Percentiles rank a stretch among this genome's conserved stretches.
phyloP scores from a whole-genome alignment of 176 grass and related monocot species.

The Zoysia pacifica region DNA sequence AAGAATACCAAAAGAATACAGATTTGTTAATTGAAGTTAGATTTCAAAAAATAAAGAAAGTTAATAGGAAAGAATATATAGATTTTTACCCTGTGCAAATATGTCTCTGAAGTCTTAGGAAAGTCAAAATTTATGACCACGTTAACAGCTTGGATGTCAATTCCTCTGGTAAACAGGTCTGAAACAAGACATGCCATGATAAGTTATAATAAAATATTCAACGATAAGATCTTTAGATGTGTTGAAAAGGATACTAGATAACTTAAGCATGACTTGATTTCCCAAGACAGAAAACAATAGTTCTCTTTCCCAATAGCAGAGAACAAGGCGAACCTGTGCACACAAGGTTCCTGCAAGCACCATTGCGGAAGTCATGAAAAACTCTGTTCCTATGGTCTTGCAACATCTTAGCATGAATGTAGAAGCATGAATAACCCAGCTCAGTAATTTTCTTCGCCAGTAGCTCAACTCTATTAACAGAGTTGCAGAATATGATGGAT shows the following conservation, averaged over 20 bases:
- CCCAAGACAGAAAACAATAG: background rate
- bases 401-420: constrained; percentile 97
- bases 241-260: constrained; percentile 1
- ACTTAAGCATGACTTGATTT: background rate
- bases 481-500: constrained; percentile 97
- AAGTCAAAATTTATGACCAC: constrained; percentile 99
- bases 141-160: constrained; percentile 96
- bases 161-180: constrained; percentile 98
- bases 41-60: constrained; percentile 4
- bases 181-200: constrained; percentile 37
- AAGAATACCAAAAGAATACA: background rate
- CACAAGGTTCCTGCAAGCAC: constrained; percentile 93
- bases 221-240: background rate
- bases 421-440: constrained; percentile 92
- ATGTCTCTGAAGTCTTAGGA: constrained; percentile 85
- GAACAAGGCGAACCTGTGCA: constrained; percentile 64
- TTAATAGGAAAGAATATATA: background rate
- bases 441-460: constrained; percentile 94
- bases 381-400: constrained; percentile 92
- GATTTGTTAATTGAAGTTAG: constrained; percentile 11
- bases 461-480: constrained; percentile 89
- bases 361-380: constrained; percentile 96
- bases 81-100: constrained; percentile 78
- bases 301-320: background rate
- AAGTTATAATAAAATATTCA: background rate